Evolutionary conservation across 352 stramenopile genomes (phyloP), one percentile per base, ranked within the genome.

Genomic region (Chrysophaeum taylorii): DNA sequence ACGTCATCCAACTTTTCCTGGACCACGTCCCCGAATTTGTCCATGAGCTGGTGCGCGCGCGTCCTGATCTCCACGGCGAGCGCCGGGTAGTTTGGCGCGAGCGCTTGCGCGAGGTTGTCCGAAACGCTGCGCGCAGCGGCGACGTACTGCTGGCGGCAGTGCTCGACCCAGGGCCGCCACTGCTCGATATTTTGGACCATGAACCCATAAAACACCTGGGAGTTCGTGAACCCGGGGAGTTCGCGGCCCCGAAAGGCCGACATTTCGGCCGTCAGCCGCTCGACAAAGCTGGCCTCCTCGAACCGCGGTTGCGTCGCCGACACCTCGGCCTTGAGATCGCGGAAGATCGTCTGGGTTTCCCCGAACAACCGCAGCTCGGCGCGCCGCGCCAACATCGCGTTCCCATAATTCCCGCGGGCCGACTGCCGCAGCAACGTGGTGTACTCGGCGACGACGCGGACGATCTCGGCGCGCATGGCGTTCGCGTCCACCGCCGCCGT

Each of bases 141-240:
- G 57, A 66, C 35, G 36, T 66, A 66, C 16, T 4, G 31, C 57
- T 27, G 9, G 57, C 57, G 57, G 57, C 57, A 66, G 35, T 29
- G 50, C 23, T 72, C 68, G n/a, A 72, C 53, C 33, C 31, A 37
- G 12, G 41, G 35, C 43, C 68, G 42, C 68, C 68, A 72, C 66
- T 72, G 50, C 25, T 72, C 68, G n/a, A 72, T 67, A n/a, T 70
- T 60, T 25, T 68, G 21, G n/a, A 72, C 68, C 42, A 72, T 72
- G 25, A 54, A 67, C 4, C 54, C 63, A 21, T 53, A 72, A 25
- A 72, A 72, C 4, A 72, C 68, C 64, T 82, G 74, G 2, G 63
- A 61, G 25, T 68, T 80, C 66, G 82, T 81, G 72, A 83, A 83
- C 2, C 78, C 78, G 21, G 78, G 78, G n/a, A 83, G 60, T 70